A percentile compares a stretch with the other conserved stretches of the same genome.
These are phyloP conservation scores for Cyclotella baltica DNA, from an alignment of 108 stramenopile genomes.

Conservation along the genomic window DNA sequence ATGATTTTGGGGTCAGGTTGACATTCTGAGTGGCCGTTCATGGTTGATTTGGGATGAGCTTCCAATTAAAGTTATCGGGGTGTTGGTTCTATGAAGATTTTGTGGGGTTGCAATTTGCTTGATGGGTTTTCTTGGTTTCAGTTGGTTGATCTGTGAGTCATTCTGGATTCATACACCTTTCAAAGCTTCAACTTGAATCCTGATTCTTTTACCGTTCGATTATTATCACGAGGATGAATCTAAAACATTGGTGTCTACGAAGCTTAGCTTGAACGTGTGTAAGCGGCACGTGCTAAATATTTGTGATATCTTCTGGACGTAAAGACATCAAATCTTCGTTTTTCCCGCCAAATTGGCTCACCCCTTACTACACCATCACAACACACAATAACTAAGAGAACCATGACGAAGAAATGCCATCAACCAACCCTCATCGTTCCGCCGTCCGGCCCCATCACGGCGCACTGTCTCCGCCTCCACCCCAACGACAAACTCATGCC, in stretches of 20 bases:
- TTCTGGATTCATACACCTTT: background rate
- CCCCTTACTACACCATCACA: background rate
- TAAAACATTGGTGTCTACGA: too few species aligned
- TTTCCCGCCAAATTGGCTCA: too few species aligned
- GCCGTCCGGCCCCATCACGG: slow-evolving; percentile 53
- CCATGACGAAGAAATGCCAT: slow-evolving; percentile 11
- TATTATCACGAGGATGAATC: too few species aligned
- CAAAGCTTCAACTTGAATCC: too few species aligned
- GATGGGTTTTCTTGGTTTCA: background rate
- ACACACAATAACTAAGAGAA: background rate
- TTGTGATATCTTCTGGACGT: too few species aligned
- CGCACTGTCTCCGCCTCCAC: slow-evolving; percentile 64
- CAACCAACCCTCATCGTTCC: slow-evolving; percentile 23
- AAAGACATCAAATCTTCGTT: too few species aligned
- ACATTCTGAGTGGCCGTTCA: slow-evolving; percentile 30
- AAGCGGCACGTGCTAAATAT: too few species aligned
- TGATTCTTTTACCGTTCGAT: too few species aligned
- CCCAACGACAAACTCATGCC: slow-evolving; percentile 65
- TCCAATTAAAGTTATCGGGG: background rate
- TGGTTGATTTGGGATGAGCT: background rate
- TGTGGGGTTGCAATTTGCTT: too few species aligned
- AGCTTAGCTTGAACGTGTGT: too few species aligned
- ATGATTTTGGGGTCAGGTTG: slow-evolving; percentile 86
- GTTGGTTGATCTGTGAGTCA: background rate
- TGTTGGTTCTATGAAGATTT: too few species aligned